phyloP scores from a whole-genome alignment of 305 asterid genomes.

The Fraxinus greggii region DNA sequence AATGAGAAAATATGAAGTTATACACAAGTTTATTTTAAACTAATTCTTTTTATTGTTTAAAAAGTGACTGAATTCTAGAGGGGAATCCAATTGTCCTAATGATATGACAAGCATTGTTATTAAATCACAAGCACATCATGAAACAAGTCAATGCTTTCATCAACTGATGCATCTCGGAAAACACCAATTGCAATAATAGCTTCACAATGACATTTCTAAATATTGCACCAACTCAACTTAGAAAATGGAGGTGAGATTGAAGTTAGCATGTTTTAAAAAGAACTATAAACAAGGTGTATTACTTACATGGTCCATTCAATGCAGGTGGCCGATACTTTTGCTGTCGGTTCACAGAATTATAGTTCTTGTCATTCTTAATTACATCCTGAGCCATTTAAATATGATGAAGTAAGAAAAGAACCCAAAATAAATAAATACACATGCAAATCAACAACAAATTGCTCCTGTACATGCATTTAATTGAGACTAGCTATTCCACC shows the following conservation, averaged over 20 bases:
- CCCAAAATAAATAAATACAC: background rate
- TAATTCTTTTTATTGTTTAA: background rate
- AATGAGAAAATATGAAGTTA: background rate
- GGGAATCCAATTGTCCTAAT: background rate
- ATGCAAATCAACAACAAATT: background rate
- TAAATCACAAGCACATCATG: background rate
- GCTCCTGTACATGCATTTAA: background rate
- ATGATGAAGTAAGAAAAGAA: background rate
- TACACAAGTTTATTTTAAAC: background rate
- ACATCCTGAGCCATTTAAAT: slow-evolving; percentile 34
- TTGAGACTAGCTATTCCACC: background rate
- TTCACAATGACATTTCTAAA: background rate
- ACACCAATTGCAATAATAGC: background rate
- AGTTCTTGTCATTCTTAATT: slow-evolving; percentile 47
- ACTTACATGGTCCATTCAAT: slow-evolving; percentile 60
- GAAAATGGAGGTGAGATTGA: background rate
- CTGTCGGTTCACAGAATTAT: slow-evolving; percentile 53
- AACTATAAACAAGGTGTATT: background rate
- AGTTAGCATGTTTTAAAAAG: background rate
- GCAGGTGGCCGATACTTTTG: slow-evolving; percentile 82
- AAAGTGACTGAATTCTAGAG: background rate
- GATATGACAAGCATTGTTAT: background rate
- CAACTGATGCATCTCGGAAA: background rate
- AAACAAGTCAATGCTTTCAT: background rate
- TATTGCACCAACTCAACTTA: background rate